These are phyloP conservation scores for Spathaspora sp. DNA, from an alignment of 805 yeast genomes.

Conservation along the genomic window DNA sequence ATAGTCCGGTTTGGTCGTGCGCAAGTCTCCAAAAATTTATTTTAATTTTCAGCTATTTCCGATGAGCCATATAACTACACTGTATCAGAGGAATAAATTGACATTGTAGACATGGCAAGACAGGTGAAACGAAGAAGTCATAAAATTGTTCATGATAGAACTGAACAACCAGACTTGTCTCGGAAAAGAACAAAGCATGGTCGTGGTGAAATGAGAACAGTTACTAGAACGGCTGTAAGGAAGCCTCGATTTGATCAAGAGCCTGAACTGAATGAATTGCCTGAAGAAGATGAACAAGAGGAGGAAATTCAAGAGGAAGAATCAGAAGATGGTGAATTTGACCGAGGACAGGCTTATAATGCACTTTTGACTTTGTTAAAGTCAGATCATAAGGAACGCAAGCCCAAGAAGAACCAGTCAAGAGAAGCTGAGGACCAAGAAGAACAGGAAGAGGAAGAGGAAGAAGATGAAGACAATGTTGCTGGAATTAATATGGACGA, in stretches of 20 bases:
- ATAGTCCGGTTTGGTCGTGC: background rate
- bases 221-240: constrained; percentile 53
- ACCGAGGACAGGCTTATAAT: constrained; percentile 51
- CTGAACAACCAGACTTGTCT: constrained; percentile 17
- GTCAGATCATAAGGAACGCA: constrained; percentile 33
- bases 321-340: constrained; percentile 11
- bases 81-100: no score
- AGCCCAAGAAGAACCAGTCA: constrained; percentile 9
- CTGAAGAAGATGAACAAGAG: constrained; percentile 1
- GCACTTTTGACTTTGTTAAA: constrained; percentile 63
- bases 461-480: constrained; percentile 14
- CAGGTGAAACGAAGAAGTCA: constrained; percentile 6
- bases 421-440: constrained; percentile 9
- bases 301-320: constrained; percentile 11
- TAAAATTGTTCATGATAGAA: background rate
- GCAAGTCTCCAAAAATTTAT: background rate
- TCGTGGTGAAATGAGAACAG: constrained; percentile 56
- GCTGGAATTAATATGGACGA: constrained; percentile 10
- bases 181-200: constrained; percentile 39
- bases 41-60: background rate
- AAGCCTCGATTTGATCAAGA: constrained; percentile 9
- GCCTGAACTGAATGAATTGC: background rate
- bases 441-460: constrained; percentile 12
- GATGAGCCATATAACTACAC: background rate
- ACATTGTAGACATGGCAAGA: constrained; percentile 2